These are phyloP conservation scores for Metahyphopichia silvanorum DNA, from an alignment of 805 yeast genomes.

Conservation along the genomic window DNA sequence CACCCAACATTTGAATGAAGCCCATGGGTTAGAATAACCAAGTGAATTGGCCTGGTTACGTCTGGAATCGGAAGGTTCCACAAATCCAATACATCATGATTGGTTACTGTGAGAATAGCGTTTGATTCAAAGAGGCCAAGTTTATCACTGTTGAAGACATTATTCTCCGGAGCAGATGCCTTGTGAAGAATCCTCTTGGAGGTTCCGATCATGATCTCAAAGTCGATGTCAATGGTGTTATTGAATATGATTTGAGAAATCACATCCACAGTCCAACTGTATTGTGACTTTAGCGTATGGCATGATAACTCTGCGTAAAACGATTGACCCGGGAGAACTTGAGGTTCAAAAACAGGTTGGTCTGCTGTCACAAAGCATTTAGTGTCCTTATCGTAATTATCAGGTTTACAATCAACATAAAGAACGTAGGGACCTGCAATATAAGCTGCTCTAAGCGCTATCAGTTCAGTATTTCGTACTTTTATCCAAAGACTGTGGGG, in stretches of 20 bases:
- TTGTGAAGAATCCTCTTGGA: slow-evolving; percentile 36
- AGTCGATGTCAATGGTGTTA: slow-evolving; percentile 63
- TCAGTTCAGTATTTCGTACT: slow-evolving; percentile 67
- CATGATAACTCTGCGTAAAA: slow-evolving; percentile 58
- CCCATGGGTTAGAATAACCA: slow-evolving; percentile 88
- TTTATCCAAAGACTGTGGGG: slow-evolving; percentile 45
- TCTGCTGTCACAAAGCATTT: slow-evolving; percentile 67
- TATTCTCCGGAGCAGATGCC: slow-evolving; percentile 19
- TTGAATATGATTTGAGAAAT: slow-evolving; percentile 77
- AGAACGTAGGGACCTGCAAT: slow-evolving; percentile 86
- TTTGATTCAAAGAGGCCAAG: slow-evolving; percentile 23
- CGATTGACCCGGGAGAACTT: slow-evolving; percentile 64
- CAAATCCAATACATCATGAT: slow-evolving; percentile 59
- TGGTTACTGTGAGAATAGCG: slow-evolving; percentile 42
- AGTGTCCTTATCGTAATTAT: slow-evolving; percentile 54
- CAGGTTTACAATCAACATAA: slow-evolving; percentile 77
- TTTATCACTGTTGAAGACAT: slow-evolving; percentile 20
- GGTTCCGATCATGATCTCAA: slow-evolving; percentile 55
- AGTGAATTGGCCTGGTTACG: slow-evolving; percentile 61
- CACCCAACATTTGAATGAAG: slow-evolving; percentile 86
- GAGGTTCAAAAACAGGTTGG: slow-evolving; percentile 74
- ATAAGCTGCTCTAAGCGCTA: slow-evolving; percentile 77
- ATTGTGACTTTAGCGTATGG: slow-evolving; percentile 55
- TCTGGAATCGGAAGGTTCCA: slow-evolving; percentile 67
- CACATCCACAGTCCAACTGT: slow-evolving; percentile 79